phyloP scores from a whole-genome alignment of 768 basidiomycete species.

The Rhizopogon rudus region DNA sequence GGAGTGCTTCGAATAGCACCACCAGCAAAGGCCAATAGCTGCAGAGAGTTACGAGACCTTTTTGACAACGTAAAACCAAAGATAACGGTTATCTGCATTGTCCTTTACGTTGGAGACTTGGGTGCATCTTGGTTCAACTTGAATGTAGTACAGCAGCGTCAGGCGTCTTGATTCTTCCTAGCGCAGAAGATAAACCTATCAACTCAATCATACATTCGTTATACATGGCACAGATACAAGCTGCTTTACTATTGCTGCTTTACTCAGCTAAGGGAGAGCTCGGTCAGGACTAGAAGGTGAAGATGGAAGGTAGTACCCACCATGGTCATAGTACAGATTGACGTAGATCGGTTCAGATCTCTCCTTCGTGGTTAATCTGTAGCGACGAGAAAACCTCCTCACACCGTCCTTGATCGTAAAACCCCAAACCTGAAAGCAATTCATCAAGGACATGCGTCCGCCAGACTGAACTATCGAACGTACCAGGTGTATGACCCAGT shows the following conservation, averaged over 20 bases:
- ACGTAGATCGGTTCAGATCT: neutral
- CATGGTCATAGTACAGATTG: neutral
- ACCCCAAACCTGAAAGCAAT: conserved; percentile 42
- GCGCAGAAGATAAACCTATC: no score
- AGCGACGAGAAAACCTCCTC: conserved; percentile 48
- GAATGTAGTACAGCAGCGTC: no score
- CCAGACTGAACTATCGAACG: neutral
- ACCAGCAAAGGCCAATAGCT: no score
- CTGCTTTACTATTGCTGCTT: neutral
- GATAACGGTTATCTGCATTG: no score
- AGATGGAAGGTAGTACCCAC: neutral
- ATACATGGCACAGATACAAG: neutral
- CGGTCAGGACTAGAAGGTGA: neutral
- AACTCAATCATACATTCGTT: neutral
- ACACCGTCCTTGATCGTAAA: conserved; percentile 48
- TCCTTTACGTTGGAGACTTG: no score
- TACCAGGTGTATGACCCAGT: conserved; percentile 61
- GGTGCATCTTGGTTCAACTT: no score
- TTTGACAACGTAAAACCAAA: no score
- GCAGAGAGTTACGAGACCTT: no score
- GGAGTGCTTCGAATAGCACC: no score
- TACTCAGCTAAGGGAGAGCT: neutral
- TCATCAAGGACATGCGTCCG: neutral
- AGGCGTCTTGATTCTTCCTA: no score
- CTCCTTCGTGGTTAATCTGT: conserved; percentile 43